Evolutionary conservation across 192 early-diverging fungal genomes (phyloP), one percentile per base, ranked within the genome.

Genomic region (Podila minutissima): DNA sequence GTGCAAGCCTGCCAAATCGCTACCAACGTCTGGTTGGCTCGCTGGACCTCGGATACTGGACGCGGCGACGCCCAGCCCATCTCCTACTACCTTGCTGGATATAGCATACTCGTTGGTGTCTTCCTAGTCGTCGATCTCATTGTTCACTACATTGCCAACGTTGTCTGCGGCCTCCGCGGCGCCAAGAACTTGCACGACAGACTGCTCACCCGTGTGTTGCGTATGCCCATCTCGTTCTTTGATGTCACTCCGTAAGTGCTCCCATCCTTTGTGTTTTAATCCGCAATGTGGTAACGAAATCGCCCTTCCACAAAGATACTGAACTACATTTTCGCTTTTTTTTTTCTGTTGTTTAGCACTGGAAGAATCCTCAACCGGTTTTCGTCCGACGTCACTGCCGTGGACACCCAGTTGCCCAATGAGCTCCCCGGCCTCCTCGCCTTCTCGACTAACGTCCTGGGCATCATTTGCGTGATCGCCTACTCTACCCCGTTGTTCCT

Each of bases 291-390:
- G 13, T 3, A 46, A 46, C 12, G 12, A 17, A 2, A 1, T 37
- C 35, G 35, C 3, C 41, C 15, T 46, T 12, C 12, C 13, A 46
- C 41, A 13, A 17, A 46, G 13, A 46, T 46, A 46, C 41, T 46
- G 41, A 41, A 41, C 38, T 12, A 46, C 33, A 7, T 55, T 58
- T 29, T 7, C 22, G 5, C 10, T n/a, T 24, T 8, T 17, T 17
- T 17, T 55, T 26, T 26, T 86, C 53, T 91, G 3, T 15, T 4
- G 13, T 17, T 15, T 22, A 95, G 94, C 32, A 75, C 93, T 5
- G 95, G 96, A 24, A 90, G 96, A 48, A 90, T 98, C 75, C 74
- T 96, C 49, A 95, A 97, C 72, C 91, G 96, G 15, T 97, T 98
- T 72, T 92, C 93, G 64, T 95, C 95, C 72, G 97, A 98, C 77